phyloP scores from a whole-genome alignment of 2,329 filamentous ascomycete species.

The Sporothrix variecibatus region DNA sequence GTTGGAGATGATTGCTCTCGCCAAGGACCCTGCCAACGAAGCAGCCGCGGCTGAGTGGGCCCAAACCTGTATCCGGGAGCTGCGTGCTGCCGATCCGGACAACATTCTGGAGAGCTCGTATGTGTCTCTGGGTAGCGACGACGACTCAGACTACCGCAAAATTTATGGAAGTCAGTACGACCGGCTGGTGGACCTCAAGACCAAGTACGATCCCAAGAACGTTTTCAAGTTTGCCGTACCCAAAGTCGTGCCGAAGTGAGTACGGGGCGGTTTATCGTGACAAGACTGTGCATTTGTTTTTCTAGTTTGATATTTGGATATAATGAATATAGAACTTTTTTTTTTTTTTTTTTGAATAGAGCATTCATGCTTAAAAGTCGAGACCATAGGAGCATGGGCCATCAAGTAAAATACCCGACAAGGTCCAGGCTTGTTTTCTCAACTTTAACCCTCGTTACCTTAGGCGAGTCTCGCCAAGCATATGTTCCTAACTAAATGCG shows the following conservation, averaged over 20 bases:
- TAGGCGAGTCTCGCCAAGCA: not conserved
- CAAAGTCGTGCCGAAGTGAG: not conserved
- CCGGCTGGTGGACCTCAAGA: constrained; percentile 3
- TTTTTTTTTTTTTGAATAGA: not conserved
- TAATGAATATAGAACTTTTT: not conserved
- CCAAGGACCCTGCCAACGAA: not conserved
- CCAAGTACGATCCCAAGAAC: constrained; percentile 19
- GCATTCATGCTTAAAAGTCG: not conserved
- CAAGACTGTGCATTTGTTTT: not conserved
- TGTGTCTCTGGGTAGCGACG: not conserved
- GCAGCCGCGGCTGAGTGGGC: not conserved
- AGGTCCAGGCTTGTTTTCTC: not conserved
- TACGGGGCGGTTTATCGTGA: too few species aligned
- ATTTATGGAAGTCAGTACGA: constrained; percentile 27
- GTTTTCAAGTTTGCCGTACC: constrained; percentile 11
- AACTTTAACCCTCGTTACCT: too few species aligned
- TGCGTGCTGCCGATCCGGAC: not conserved
- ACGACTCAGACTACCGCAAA: constrained; percentile 26
- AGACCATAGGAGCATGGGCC: not conserved
- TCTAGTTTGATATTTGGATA: not conserved
- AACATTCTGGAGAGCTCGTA: constrained; percentile 13
- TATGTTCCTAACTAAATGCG: not conserved
- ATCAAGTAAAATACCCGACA: not conserved
- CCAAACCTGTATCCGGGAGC: not conserved
- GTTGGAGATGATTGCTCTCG: constrained; percentile 12